Percentiles rank a stretch among this genome's conserved stretches.
These are phyloP conservation scores for Chimonanthus salicifolius DNA, from an alignment of 164 flowering plant species.

Conservation along the genomic window DNA sequence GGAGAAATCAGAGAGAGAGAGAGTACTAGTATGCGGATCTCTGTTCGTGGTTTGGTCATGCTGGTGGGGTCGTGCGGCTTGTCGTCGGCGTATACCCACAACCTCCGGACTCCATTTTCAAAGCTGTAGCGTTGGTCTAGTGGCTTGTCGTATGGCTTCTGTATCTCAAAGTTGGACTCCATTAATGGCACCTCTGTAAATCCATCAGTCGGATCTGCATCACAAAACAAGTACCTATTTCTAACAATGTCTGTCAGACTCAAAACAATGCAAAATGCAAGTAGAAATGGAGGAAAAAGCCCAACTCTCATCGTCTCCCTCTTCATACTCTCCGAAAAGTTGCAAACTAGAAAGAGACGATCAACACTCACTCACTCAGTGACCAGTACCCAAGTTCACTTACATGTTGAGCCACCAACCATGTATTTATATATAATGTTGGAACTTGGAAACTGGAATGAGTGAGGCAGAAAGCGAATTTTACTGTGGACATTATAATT, in stretches of 20 bases:
- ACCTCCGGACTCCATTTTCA: constrained; percentile 24
- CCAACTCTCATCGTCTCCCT: neutral
- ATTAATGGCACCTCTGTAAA: constrained; percentile 9
- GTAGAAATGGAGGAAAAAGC: neutral
- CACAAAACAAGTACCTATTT: neutral
- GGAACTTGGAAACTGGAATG: neutral
- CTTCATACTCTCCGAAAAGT: too few species aligned
- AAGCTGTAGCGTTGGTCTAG: constrained; percentile 12
- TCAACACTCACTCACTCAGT: neutral
- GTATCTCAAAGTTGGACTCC: constrained; percentile 11
- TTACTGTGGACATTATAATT: too few species aligned
- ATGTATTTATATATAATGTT: neutral
- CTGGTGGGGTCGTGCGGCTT: constrained; percentile 22
- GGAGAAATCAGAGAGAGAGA: neutral
- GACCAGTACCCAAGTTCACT: neutral
- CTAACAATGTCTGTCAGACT: neutral
- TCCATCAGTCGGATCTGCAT: constrained; percentile 11
- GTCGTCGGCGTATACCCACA: constrained; percentile 32
- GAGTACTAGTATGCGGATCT: constrained; percentile 16
- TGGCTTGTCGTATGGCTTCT: constrained; percentile 18
- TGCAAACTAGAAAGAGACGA: neutral
- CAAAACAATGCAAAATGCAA: neutral
- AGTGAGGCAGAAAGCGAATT: too few species aligned
- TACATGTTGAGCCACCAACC: neutral
- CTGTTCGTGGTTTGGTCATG: constrained; percentile 26